Evolutionary conservation across 257 asterid genomes (phyloP).

Genomic region (Agastache rugosa): DNA sequence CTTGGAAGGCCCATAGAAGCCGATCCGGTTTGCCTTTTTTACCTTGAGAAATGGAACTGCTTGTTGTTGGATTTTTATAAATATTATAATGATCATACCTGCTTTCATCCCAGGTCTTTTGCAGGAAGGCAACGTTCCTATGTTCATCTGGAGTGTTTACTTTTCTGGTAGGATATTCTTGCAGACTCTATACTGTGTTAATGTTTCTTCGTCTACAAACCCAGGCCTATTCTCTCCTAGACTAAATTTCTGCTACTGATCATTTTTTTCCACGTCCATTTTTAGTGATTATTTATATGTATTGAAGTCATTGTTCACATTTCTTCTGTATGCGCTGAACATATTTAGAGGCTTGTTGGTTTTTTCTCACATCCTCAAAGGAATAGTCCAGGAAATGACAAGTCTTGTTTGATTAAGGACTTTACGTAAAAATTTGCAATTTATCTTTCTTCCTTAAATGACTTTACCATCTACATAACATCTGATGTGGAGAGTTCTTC

Average conservation of each 20-base stretch:
- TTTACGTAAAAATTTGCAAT: background rate
- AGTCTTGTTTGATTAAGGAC: background rate
- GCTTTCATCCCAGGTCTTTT: constrained; percentile 66
- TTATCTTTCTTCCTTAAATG: background rate
- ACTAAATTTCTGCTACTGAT: constrained; percentile 1
- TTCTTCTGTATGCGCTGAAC: constrained; percentile 1
- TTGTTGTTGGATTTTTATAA: constrained; percentile 23
- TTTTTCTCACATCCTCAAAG: background rate
- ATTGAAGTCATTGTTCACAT: background rate
- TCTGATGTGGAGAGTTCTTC: background rate
- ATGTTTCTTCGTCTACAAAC: constrained; percentile 6
- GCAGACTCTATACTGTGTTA: constrained; percentile 1
- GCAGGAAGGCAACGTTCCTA: constrained; percentile 83
- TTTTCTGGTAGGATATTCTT: constrained; percentile 67
- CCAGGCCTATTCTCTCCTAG: background rate
- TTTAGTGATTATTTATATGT: constrained; percentile 3
- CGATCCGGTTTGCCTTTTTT: constrained; percentile 68
- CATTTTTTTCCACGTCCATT: constrained; percentile 17
- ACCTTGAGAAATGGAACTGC: constrained; percentile 27
- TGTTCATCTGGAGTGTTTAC: constrained; percentile 74
- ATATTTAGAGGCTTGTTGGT: constrained; percentile 5
- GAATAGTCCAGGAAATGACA: background rate
- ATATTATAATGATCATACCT: constrained; percentile 28
- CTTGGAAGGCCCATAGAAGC: constrained; percentile 92
- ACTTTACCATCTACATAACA: background rate